A percentile compares a stretch with the other conserved stretches of the same genome.
These are phyloP conservation scores for Amphichorda felina DNA, from an alignment of 2,329 filamentous ascomycete genomes.

Conservation along the genomic window DNA sequence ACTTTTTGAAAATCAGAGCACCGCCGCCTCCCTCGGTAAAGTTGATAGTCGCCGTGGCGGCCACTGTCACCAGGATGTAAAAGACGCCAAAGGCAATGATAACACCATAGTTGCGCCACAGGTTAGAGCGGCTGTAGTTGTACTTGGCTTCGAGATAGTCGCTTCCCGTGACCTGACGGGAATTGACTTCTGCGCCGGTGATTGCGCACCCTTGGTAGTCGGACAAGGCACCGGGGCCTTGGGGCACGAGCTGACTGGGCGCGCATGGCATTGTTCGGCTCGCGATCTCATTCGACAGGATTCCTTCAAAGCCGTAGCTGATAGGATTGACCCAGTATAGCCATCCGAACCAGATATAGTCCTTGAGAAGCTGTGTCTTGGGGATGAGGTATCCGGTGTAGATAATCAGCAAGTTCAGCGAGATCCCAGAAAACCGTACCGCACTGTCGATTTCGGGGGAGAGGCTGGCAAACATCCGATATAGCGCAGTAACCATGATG, in stretches of 20 bases:
- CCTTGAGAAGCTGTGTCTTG: conserved; percentile 35
- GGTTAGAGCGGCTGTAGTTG: conserved; percentile 38
- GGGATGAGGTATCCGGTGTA: conserved; percentile 54
- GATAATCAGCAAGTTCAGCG: conserved; percentile 50
- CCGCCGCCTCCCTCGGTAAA: conserved; percentile 53
- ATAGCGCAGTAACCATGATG: conserved; percentile 43
- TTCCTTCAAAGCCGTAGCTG: conserved; percentile 51
- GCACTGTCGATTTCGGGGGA: conserved; percentile 52
- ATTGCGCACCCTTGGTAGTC: conserved; percentile 42
- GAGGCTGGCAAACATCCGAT: conserved; percentile 43
- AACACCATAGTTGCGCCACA: conserved; percentile 65
- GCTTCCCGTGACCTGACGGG: conserved; percentile 33
- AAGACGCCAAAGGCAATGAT: conserved; percentile 60
- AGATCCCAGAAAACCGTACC: conserved; percentile 40
- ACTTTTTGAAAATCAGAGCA: conserved; percentile 60
- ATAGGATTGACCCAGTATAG: conserved; percentile 53
- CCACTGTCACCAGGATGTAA: conserved; percentile 59
- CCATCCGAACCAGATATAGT: conserved; percentile 62
- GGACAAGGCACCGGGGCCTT: conserved; percentile 24
- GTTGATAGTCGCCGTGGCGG: conserved; percentile 54
- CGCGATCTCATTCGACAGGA: conserved; percentile 43
- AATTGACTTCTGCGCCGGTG: conserved; percentile 37
- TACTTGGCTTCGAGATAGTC: conserved; percentile 40
- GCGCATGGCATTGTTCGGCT: conserved; percentile 37
- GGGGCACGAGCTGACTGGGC: conserved; percentile 30